Percentiles rank a stretch among this genome's conserved stretches.
phyloP scores from a whole-genome alignment of 306 rosid species.

The Acmispon strigosus region DNA sequence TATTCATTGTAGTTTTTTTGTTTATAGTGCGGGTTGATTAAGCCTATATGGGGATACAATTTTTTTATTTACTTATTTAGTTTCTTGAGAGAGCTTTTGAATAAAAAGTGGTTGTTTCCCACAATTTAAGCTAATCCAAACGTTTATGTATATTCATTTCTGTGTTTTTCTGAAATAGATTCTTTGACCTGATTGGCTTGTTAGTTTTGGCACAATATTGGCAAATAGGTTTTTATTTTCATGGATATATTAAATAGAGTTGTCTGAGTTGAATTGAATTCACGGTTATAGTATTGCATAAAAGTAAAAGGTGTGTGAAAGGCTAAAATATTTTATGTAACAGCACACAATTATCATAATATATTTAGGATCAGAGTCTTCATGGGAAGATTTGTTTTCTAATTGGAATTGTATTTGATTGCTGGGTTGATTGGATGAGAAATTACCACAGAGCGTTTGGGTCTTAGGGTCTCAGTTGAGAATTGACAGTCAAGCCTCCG shows the following conservation, averaged over 20 bases:
- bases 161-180: not conserved
- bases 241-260: not conserved
- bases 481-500: constrained; percentile 1
- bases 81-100: not conserved
- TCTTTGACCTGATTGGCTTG: not conserved
- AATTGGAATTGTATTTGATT: not conserved
- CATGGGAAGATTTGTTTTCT: not conserved
- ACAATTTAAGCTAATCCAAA: not conserved
- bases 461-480: not conserved
- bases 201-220: not conserved
- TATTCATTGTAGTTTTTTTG: not conserved
- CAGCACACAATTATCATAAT: not conserved
- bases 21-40: not conserved
- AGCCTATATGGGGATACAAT: not conserved
- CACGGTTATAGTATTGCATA: not conserved
- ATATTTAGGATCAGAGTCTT: not conserved
- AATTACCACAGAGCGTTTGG: not conserved
- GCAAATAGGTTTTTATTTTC: constrained; percentile 20
- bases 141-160: not conserved
- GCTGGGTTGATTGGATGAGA: constrained; percentile 5
- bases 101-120: not conserved
- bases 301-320: not conserved
- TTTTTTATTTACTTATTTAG: not conserved
- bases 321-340: not conserved
- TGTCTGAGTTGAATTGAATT: constrained; percentile 19